Percentiles rank a stretch among this genome's conserved stretches.
Conservation (phyloP, 1,284 basidiomycete genomes). For the Porogramme epimiltina region DNA sequence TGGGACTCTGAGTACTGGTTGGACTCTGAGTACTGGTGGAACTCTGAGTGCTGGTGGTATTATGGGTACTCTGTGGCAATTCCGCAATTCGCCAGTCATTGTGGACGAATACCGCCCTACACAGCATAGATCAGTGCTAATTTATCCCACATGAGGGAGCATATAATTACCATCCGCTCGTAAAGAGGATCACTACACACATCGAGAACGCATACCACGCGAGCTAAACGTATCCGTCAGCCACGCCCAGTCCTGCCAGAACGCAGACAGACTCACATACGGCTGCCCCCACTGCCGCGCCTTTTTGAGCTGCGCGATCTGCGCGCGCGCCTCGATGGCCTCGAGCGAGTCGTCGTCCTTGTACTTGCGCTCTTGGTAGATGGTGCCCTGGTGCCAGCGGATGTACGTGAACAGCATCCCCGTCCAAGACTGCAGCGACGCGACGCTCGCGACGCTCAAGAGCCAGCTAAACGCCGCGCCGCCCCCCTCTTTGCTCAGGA, state of each 20-base stretch:
- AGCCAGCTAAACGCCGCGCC: conserved; percentile 29
- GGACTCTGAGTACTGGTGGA: too few relatives aligned
- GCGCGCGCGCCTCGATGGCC: conserved; percentile 10
- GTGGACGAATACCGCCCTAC: conserved; percentile 31
- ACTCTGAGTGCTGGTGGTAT: too few relatives aligned
- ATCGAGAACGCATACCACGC: conserved; percentile 31
- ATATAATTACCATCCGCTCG: conserved; percentile 27
- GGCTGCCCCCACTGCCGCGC: conserved; percentile 30
- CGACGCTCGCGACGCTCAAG: conserved; percentile 29
- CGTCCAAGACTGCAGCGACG: conserved; percentile 32
- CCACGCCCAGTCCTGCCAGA: neutral
- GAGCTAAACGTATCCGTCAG: conserved; percentile 12
- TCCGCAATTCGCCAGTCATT: conserved; percentile 28
- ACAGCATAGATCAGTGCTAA: neutral
- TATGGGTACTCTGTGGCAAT: neutral
- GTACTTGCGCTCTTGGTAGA: conserved; percentile 26
- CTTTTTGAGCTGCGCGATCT: conserved; percentile 27
- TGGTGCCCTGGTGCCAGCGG: conserved; percentile 32
- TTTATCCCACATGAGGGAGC: neutral
- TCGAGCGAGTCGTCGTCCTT: neutral
- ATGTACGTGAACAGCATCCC: conserved; percentile 35
- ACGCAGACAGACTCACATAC: conserved; percentile 18
- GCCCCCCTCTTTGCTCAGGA: conserved; percentile 21
- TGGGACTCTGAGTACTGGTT: too few relatives aligned
- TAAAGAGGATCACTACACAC: conserved; percentile 30